Evolutionary conservation across 345 rosid genomes (phyloP).

Genomic region (Boechera retrofracta): DNA sequence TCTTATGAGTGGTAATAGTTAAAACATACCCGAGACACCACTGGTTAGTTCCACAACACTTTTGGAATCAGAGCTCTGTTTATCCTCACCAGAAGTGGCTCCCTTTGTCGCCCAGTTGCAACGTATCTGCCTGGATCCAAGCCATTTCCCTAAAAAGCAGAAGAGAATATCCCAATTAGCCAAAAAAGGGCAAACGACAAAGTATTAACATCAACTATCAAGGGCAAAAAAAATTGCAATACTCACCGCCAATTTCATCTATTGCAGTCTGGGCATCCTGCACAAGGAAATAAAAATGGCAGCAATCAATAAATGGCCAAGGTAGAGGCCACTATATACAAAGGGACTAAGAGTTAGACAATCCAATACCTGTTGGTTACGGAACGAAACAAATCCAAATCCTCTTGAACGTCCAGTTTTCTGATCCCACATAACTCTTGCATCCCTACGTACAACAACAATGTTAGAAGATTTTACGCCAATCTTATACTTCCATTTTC

Average conservation of each 20-base stretch:
- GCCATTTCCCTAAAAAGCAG: constrained; percentile 79
- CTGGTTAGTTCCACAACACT: constrained; percentile 79
- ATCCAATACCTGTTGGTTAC: constrained; percentile 63
- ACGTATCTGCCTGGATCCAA: constrained; percentile 89
- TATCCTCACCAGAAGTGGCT: constrained; percentile 69
- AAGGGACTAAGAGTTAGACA: background rate
- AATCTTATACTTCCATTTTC: background rate
- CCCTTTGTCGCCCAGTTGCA: constrained; percentile 98
- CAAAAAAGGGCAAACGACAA: background rate
- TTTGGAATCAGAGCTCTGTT: constrained; percentile 71
- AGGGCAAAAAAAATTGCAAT: background rate
- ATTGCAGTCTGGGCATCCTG: constrained; percentile 93
- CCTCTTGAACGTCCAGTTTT: constrained; percentile 52
- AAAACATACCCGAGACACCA: constrained; percentile 73
- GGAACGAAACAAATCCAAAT: constrained; percentile 89
- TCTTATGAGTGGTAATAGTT: background rate
- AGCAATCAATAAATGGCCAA: constrained; percentile 14
- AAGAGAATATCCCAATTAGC: constrained; percentile 3
- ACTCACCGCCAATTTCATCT: constrained; percentile 75
- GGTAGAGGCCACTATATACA: background rate
- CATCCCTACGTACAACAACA: constrained; percentile 55
- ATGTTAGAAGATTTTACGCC: constrained; percentile 13
- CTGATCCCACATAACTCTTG: constrained; percentile 64
- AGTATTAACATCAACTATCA: background rate
- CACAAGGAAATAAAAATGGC: constrained; percentile 28